Evolutionary conservation across 108 stramenopile genomes (phyloP).

Genomic region (Aureococcus anophagefferens): DNA sequence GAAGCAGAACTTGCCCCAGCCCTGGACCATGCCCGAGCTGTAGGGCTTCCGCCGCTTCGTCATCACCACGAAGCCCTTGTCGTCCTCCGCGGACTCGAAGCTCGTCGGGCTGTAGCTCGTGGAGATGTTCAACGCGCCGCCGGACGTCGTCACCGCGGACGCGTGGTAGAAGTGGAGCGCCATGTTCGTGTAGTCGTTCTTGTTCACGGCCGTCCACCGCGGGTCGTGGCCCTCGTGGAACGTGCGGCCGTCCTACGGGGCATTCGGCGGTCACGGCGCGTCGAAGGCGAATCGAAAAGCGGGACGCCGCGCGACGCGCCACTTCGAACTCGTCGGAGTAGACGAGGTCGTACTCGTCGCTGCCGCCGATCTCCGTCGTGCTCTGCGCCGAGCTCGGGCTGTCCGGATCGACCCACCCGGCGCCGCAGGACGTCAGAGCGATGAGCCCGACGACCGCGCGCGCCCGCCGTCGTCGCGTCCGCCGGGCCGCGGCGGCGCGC

Average conservation of each 20-base stretch:
- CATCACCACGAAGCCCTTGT: conserved; percentile 55
- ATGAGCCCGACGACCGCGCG: no score
- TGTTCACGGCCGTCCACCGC: conserved; percentile 1
- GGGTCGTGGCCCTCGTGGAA: background rate
- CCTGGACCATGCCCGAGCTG: conserved; percentile 71
- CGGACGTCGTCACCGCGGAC: conserved; percentile 53
- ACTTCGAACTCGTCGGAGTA: conserved; percentile 10
- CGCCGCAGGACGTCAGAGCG: background rate
- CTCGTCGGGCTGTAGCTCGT: conserved; percentile 51
- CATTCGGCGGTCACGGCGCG: background rate
- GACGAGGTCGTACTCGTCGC: conserved; percentile 52
- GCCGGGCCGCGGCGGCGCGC: no score
- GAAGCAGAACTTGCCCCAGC: conserved; percentile 86
- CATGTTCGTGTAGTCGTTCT: conserved; percentile 64
- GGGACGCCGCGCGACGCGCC: background rate
- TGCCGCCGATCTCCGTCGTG: conserved; percentile 27
- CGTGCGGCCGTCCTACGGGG: conserved; percentile 24
- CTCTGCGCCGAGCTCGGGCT: conserved; percentile 35
- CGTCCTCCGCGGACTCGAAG: conserved; percentile 65
- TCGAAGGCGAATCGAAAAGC: background rate
- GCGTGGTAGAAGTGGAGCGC: conserved; percentile 66
- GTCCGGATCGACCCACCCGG: conserved; percentile 71
- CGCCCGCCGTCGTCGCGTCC: no score
- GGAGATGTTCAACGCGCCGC: conserved; percentile 60
- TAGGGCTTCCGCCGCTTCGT: conserved; percentile 52